Evolutionary conservation across 345 rosid genomes (phyloP).

Genomic region (Angophora floribunda): DNA sequence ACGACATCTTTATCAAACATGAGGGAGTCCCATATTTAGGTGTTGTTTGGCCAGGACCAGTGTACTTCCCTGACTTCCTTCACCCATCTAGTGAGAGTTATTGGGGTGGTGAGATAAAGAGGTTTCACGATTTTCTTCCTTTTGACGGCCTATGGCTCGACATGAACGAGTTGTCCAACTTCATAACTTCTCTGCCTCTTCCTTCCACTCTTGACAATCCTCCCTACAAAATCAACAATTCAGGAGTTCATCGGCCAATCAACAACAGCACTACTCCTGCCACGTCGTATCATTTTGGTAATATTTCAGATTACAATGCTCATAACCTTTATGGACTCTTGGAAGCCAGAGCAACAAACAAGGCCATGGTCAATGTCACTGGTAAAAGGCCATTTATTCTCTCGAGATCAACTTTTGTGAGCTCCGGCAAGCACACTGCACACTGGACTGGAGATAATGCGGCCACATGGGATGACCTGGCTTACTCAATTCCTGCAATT

Average conservation of each 20-base stretch:
- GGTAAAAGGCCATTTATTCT: slow-evolving; percentile 64
- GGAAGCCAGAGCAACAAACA: slow-evolving; percentile 51
- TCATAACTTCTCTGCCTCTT: slow-evolving; percentile 26
- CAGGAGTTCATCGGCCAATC: slow-evolving; percentile 16
- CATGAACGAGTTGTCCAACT: slow-evolving; percentile 75
- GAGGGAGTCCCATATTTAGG: slow-evolving; percentile 51
- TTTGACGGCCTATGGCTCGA: slow-evolving; percentile 75
- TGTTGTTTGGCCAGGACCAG: slow-evolving; percentile 59
- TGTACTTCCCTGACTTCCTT: slow-evolving; percentile 60
- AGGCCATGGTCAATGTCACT: slow-evolving; percentile 31
- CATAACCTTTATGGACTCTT: slow-evolving; percentile 64
- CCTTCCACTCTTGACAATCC: slow-evolving; percentile 53
- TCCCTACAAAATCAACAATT: slow-evolving; percentile 58
- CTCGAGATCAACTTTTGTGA: slow-evolving; percentile 57
- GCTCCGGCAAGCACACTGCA: slow-evolving; percentile 69
- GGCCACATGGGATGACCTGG: slow-evolving; percentile 62
- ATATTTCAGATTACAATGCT: slow-evolving; percentile 45
- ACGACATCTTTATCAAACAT: slow-evolving; percentile 42
- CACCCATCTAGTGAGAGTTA: slow-evolving; percentile 30
- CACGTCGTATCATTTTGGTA: slow-evolving; percentile 41
- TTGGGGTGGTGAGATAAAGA: slow-evolving; percentile 52
- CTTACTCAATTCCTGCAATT: slow-evolving; percentile 45
- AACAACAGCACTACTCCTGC: slow-evolving; percentile 42
- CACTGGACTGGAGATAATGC: slow-evolving; percentile 81
- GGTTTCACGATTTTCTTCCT: slow-evolving; percentile 37